Percentiles rank a stretch among this genome's conserved stretches.
Evolutionary conservation across 2,329 filamentous ascomycete genomes (phyloP).

Genomic region (Penicillium sp.): DNA sequence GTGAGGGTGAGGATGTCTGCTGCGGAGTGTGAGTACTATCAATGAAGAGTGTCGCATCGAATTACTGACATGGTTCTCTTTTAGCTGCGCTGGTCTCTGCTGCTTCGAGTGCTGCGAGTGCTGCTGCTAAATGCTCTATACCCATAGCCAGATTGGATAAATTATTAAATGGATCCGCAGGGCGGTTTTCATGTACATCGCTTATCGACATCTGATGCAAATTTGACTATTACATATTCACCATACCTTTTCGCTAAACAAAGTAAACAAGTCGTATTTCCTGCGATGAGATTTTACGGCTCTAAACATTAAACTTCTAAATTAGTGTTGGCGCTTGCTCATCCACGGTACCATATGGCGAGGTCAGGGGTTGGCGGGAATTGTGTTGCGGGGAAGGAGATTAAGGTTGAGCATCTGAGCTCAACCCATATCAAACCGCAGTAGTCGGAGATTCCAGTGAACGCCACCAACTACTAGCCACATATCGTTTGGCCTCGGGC

Average conservation of each 20-base stretch:
- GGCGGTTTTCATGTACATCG: not conserved
- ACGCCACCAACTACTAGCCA: not conserved
- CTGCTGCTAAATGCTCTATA: constrained; percentile 4
- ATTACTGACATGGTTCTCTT: not conserved
- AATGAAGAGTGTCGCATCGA: not conserved
- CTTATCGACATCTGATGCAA: not conserved
- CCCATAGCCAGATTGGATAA: not conserved
- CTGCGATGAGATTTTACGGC: not conserved
- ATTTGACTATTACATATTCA: not conserved
- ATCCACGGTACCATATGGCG: not conserved
- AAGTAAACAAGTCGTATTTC: not conserved
- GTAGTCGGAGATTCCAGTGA: not conserved
- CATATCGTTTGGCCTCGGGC: not conserved
- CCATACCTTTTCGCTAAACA: not conserved
- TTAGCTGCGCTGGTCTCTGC: constrained; percentile 15
- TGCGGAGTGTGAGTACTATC: constrained; percentile 12
- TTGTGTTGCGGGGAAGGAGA: not conserved
- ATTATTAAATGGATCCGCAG: not conserved
- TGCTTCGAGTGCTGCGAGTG: constrained; percentile 16
- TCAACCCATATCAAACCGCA: not conserved
- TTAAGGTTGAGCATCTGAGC: not conserved
- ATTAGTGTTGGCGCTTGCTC: not conserved
- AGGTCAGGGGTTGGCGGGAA: not conserved
- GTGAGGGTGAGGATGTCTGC: constrained; percentile 15
- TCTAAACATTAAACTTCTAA: not conserved